Evolutionary conservation across 225 moss, liverwort and hornwort species (phyloP), one percentile per base, ranked within the genome.

Genomic region (Polytrichum formosum): DNA sequence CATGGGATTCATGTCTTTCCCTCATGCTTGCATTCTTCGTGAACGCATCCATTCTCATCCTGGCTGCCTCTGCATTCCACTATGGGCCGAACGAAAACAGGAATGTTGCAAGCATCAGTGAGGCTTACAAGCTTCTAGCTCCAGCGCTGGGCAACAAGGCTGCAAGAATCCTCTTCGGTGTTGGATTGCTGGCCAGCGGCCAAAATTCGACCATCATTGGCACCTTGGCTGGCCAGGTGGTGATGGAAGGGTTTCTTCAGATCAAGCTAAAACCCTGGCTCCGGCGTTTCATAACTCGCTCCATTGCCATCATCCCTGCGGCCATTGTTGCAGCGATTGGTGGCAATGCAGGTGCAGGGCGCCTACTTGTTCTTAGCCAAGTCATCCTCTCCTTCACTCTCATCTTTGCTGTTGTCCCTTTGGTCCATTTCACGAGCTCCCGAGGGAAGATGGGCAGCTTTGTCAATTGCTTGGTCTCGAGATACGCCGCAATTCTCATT

Each of bases 181-280:
- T 96, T 0, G 95, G 83, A 13, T 71, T 96, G 18, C 81, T 96
- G 3, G 95, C 95, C 5, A 82, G 93, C 22, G 95, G 95, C 20
- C 95, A 96, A 73, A 93, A 88, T 68, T 93, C 95, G 17, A 93
- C 95, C 53, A 96, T 96, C 66, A 84, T 96, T 66, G 95, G 95
- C 53, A 96, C 95, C 0, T 78, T 96, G 10, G 77, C 95, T 3
- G 95, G 95, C 1, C 95, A 95, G 70, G 80, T 96, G 37, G 95
- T 96, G 55, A 96, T 96, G 95, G 95, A 96, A 76, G 95, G 95
- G 6, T 96, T 96, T 69, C 78, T 96, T 29, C 84, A 88, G 69
- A 86, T 96, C 23, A 76, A 79, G 8, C 28, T 96, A 73, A 87
- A 84, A 72, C 95, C 95, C 5, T 96, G 95, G 95, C 70, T 96